phyloP scores from a whole-genome alignment of 495 filamentous ascomycete genomes.

The Hamigera avellanea region DNA sequence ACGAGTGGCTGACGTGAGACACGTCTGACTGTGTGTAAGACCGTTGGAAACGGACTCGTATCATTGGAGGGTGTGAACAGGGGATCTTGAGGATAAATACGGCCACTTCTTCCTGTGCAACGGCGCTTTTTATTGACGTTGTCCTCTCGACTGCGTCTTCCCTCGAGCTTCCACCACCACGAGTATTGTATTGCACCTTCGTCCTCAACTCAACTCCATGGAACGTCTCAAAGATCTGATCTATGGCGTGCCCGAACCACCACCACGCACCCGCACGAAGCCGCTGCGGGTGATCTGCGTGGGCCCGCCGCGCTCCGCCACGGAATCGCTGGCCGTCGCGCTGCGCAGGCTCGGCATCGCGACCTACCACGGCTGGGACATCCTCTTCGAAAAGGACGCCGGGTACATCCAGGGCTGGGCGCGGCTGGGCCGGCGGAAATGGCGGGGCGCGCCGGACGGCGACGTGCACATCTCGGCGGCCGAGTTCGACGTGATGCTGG shows the following conservation, averaged over 20 bases:
- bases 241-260: conserved; percentile 3
- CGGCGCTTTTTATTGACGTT: too few species aligned
- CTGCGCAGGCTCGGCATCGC: conserved; percentile 11
- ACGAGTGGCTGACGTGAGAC: too few species aligned
- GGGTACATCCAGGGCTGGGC: conserved; percentile 2
- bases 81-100: too few species aligned
- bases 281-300: conserved; percentile 15
- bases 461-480: conserved; percentile 1
- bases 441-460: not conserved
- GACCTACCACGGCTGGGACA: conserved; percentile 13
- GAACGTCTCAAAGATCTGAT: conserved; percentile 6
- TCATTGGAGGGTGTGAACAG: too few species aligned
- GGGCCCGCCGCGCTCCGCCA: conserved; percentile 18
- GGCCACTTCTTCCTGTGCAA: too few species aligned
- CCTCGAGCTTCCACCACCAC: too few species aligned
- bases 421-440: conserved; percentile 4
- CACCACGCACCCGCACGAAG: conserved; percentile 6
- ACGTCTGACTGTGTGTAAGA: too few species aligned
- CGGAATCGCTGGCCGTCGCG: conserved; percentile 14
- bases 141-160: too few species aligned
- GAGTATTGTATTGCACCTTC: too few species aligned
- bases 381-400: not conserved
- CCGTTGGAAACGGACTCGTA: too few species aligned
- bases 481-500: conserved; percentile 33
- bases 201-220: too few species aligned